phyloP scores from a whole-genome alignment of 2,329 filamentous ascomycete genomes.

The Ophiostoma australiae region DNA sequence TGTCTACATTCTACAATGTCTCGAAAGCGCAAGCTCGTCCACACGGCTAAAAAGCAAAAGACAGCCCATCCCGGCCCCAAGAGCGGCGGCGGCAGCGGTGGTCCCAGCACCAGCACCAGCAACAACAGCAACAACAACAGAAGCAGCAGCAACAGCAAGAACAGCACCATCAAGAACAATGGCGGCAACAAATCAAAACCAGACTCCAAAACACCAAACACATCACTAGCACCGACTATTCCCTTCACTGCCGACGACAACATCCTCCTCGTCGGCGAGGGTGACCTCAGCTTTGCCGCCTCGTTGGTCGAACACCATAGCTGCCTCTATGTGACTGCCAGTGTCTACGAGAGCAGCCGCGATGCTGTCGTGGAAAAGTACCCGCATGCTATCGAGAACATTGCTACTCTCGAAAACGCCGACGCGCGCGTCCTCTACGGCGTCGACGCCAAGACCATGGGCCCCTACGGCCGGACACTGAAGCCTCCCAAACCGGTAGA shows the following conservation, averaged over 20 bases:
- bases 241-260: constrained; percentile 64
- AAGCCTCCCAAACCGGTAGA: constrained; percentile 5
- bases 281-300: constrained; percentile 72
- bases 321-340: constrained; percentile 63
- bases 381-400: constrained; percentile 58
- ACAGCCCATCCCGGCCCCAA: constrained; percentile 14
- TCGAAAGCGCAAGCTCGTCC: constrained; percentile 43
- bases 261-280: constrained; percentile 75
- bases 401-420: constrained; percentile 41
- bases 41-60: constrained; percentile 23
- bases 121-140: background rate
- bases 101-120: constrained; percentile 15
- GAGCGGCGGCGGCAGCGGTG: background rate
- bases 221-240: constrained; percentile 50
- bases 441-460: constrained; percentile 64
- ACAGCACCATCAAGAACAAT: constrained; percentile 21
- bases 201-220: constrained; percentile 11
- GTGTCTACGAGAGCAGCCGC: constrained; percentile 57
- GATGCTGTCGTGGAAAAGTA: constrained; percentile 65
- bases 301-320: constrained; percentile 61
- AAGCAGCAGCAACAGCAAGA: constrained; percentile 22
- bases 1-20: constrained; percentile 31
- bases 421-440: constrained; percentile 49
- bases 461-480: constrained; percentile 36
- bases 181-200: background rate